Evolutionary conservation across 306 rosid genomes (phyloP), one percentile per base, ranked within the genome.

Genomic region (Lagenaria siceraria): DNA sequence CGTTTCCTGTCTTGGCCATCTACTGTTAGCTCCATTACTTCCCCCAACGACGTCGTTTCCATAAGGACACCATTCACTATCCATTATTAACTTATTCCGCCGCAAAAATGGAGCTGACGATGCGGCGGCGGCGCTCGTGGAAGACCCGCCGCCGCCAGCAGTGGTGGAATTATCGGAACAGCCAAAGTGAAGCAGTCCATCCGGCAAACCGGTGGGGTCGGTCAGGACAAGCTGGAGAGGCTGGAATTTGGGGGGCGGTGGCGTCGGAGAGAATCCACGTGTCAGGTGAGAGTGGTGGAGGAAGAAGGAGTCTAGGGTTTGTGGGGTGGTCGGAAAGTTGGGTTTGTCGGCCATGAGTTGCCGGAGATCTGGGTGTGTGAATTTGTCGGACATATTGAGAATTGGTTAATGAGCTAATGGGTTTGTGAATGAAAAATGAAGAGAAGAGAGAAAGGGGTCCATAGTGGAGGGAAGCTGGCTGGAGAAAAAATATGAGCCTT

Each of bases 1-100:
- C 27, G 95, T 91, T 78, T 91, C 97, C 65, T 91, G 97, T 72
- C 95, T 85, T 0, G 97, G 97, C 97, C 97, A 91, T 58, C 97
- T 77, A 31, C 86, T 80, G 80, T 70, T 91, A 3, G 77, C 87
- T 49, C 85, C 78, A 70, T 85, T 92, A 79, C 79, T 83, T 12
- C 82, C 90, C 12, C 80, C 72, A 19, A 18, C 59, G 60, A 19
- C 38, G 33, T 42, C 88, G 27, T 84, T 87, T 80, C 46, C 31
- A 17, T 49, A 49, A 2, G 42, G 42, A 10, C 60, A 27, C 77
- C 77, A 72, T 49, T 72, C 77, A 18, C 60, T 18, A 18, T 72
- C 77, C 60, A 72, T 18, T 6, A 17, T 8, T 8, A 14, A 0
- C 43, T 49, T 49, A 72, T 48, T 72, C 56, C 27, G 77, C 43